Evolutionary conservation across 2,329 filamentous ascomycete genomes (phyloP).

Genomic region (Teratosphaeriaceae sp.): DNA sequence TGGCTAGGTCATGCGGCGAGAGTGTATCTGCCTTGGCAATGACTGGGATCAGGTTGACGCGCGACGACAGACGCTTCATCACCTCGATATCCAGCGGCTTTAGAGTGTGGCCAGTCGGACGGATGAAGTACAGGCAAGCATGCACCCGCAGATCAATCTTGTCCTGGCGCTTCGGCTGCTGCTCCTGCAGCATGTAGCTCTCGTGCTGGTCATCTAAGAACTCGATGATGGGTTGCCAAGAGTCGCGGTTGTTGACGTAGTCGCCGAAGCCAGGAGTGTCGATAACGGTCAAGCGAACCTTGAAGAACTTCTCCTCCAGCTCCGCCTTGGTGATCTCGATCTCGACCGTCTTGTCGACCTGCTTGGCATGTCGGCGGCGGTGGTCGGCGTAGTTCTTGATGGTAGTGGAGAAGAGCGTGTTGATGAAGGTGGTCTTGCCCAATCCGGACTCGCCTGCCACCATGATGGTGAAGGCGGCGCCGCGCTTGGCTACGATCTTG

Average conservation of each 20-base stretch:
- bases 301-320: slow-evolving; percentile 99
- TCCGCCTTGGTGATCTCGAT: slow-evolving; percentile 99
- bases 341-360: slow-evolving; percentile 99
- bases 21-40: slow-evolving; percentile 98
- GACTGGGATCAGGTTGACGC: slow-evolving; percentile 97
- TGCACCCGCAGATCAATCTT: slow-evolving; percentile 99
- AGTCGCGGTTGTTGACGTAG: slow-evolving; percentile 99
- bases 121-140: slow-evolving; percentile 97
- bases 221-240: slow-evolving; percentile 99
- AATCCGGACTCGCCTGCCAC: slow-evolving; percentile 97
- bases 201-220: slow-evolving; percentile 99
- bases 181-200: slow-evolving; percentile 99
- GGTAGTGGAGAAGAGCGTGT: slow-evolving; percentile 98
- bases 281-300: slow-evolving; percentile 97
- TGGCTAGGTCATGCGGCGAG: slow-evolving; percentile 82
- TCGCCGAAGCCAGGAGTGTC: slow-evolving; percentile 98
- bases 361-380: slow-evolving; percentile 98
- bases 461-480: slow-evolving; percentile 99
- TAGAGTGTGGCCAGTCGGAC: slow-evolving; percentile 94
- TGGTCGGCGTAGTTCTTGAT: slow-evolving; percentile 99
- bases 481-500: slow-evolving; percentile 73
- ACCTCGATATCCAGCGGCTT: slow-evolving; percentile 99
- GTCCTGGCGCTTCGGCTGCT: slow-evolving; percentile 94
- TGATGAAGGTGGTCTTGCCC: slow-evolving; percentile 99
- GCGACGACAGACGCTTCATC: slow-evolving; percentile 97